These are phyloP conservation scores for Melastoma candidum DNA, from an alignment of 441 rosid species.

Conservation along the genomic window DNA sequence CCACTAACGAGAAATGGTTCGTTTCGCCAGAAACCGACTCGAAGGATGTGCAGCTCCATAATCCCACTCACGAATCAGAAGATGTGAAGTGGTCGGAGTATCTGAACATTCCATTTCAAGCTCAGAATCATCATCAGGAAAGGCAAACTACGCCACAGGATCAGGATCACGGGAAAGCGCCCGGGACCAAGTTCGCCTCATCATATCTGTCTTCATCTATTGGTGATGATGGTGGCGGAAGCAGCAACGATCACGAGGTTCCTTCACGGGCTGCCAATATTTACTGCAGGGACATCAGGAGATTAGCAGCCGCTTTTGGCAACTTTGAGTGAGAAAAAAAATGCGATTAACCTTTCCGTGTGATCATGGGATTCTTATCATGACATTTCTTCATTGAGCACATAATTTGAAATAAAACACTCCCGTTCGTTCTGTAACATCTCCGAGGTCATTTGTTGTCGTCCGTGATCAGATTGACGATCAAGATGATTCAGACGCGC, in stretches of 20 bases:
- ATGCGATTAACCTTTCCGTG: too few species aligned
- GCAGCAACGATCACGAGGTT: not conserved
- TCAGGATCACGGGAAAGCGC: not conserved
- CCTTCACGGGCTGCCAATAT: constrained; percentile 7
- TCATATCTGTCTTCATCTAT: not conserved
- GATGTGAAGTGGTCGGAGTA: constrained; percentile 16
- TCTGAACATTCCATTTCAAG: constrained; percentile 11
- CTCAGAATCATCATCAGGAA: constrained; percentile 3
- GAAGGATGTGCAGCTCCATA: constrained; percentile 3
- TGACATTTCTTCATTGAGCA: too few species aligned
- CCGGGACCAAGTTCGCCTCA: constrained; percentile 4
- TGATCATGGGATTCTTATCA: too few species aligned
- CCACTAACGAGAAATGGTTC: too few species aligned
- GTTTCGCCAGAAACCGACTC: not conserved
- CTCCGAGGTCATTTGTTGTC: too few species aligned
- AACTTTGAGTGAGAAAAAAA: not conserved
- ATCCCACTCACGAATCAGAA: constrained; percentile 2
- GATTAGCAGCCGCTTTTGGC: constrained; percentile 10
- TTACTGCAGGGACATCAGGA: constrained; percentile 13
- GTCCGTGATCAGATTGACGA: too few species aligned
- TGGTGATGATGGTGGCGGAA: not conserved
- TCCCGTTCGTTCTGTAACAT: too few species aligned
- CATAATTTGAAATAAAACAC: too few species aligned
- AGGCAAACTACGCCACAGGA: constrained; percentile 4
- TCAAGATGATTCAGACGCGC: too few species aligned